Evolutionary conservation across 2,329 filamentous ascomycete genomes (phyloP).

Genomic region (Orbilia brochopaga): DNA sequence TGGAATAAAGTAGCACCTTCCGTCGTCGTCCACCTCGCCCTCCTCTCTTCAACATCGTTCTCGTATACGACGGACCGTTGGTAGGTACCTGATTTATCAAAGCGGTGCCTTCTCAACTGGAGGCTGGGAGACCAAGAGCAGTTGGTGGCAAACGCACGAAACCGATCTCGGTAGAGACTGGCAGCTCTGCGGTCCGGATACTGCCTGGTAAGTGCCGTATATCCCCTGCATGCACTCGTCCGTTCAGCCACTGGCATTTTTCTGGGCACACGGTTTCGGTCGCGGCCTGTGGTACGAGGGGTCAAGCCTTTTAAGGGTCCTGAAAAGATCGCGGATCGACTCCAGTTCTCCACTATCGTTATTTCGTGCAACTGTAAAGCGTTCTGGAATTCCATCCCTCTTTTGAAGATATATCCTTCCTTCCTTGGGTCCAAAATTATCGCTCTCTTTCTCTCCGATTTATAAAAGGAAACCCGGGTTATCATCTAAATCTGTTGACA

Average conservation of each 20-base stretch:
- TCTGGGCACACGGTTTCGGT: conserved; percentile 8
- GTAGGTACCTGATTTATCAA: no score
- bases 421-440: not conserved
- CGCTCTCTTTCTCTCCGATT: not conserved
- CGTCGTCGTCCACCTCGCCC: not conserved
- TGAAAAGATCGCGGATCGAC: not conserved
- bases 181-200: conserved; percentile 36
- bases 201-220: conserved; percentile 28
- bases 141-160: not conserved
- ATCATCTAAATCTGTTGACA: not conserved
- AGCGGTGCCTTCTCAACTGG: no score
- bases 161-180: conserved; percentile 13
- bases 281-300: not conserved
- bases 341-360: not conserved
- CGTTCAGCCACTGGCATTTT: conserved; percentile 49
- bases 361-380: not conserved
- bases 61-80: not conserved
- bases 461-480: not conserved
- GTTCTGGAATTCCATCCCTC: not conserved
- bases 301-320: conserved; percentile 16
- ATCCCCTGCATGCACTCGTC: conserved; percentile 11
- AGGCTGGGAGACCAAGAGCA: no score
- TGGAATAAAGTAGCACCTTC: not conserved
- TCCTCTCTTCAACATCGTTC: not conserved
- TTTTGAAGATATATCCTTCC: not conserved